Percentiles rank a stretch among this genome's conserved stretches.
Conservation (phyloP, 225 moss, liverwort and hornwort genomes). For the Climacium dendroides region DNA sequence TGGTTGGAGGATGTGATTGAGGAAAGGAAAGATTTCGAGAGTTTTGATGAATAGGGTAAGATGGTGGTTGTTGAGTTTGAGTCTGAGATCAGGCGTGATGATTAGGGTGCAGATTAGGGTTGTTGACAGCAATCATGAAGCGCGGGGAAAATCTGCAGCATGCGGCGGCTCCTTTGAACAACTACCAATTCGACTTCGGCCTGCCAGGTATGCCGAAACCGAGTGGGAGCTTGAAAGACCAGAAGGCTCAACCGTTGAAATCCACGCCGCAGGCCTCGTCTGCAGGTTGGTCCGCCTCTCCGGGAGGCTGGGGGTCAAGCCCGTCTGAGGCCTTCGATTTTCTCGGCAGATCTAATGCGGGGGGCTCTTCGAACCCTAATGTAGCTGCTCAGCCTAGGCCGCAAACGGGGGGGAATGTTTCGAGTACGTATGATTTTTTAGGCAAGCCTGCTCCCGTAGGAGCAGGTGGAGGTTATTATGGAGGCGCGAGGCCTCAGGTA, state of each 20-base stretch:
- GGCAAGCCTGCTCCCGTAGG: constrained; percentile 24
- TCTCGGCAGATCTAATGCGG: constrained; percentile 16
- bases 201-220: constrained; percentile 68
- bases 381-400: constrained; percentile 1
- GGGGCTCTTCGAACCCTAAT: constrained; percentile 29
- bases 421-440: constrained; percentile 34
- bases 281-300: constrained; percentile 63
- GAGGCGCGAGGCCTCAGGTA: constrained; percentile 14
- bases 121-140: constrained; percentile 43
- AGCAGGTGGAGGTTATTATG: constrained; percentile 24
- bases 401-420: constrained; percentile 10
- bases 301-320: constrained; percentile 33
- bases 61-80: background rate
- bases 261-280: constrained; percentile 16
- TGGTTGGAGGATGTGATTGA: background rate
- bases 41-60: background rate
- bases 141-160: constrained; percentile 70
- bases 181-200: constrained; percentile 96
- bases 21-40: background rate
- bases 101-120: background rate
- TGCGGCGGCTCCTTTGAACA: constrained; percentile 56
- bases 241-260: constrained; percentile 53
- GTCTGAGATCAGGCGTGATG: background rate
- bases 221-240: constrained; percentile 80
- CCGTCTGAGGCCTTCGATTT: constrained; percentile 23